A percentile compares a stretch with the other conserved stretches of the same genome.
Conservation (phyloP, 2,329 filamentous ascomycete genomes). For the Penicillium verrucosum region DNA sequence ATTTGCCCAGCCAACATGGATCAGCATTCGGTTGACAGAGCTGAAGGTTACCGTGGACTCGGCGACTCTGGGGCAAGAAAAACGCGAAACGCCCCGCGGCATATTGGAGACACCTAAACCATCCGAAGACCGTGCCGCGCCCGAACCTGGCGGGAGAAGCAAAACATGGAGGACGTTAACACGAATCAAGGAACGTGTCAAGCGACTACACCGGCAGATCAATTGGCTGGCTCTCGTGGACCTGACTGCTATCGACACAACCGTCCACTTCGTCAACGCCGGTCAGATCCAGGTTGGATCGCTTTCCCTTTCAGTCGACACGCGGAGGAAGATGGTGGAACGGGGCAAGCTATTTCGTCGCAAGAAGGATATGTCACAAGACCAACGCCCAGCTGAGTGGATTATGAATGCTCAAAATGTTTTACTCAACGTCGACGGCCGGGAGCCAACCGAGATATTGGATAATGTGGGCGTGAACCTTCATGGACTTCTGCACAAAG, state of each 20-base stretch:
- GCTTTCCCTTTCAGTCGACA: slow-evolving; percentile 84
- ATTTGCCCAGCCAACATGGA: slow-evolving; percentile 94
- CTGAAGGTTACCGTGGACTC: slow-evolving; percentile 80
- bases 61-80: slow-evolving; percentile 51
- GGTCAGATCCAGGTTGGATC: slow-evolving; percentile 82
- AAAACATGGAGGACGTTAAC: slow-evolving; percentile 79
- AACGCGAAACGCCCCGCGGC: slow-evolving; percentile 16
- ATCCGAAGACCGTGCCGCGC: slow-evolving; percentile 22
- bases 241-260: slow-evolving; percentile 76
- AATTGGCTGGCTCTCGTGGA: slow-evolving; percentile 88
- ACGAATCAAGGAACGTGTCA: slow-evolving; percentile 77
- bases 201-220: slow-evolving; percentile 79
- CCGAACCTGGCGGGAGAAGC: slow-evolving; percentile 47
- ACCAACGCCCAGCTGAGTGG: slow-evolving; percentile 85
- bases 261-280: slow-evolving; percentile 72
- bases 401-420: slow-evolving; percentile 81
- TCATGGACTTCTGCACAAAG: slow-evolving; percentile 83
- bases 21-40: slow-evolving; percentile 85
- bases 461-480: slow-evolving; percentile 87
- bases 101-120: slow-evolving; percentile 24
- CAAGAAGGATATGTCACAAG: slow-evolving; percentile 60
- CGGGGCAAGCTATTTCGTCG: slow-evolving; percentile 85
- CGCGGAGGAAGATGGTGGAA: slow-evolving; percentile 85
- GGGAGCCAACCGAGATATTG: slow-evolving; percentile 80
- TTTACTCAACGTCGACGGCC: slow-evolving; percentile 80